A percentile compares a stretch with the other conserved stretches of the same genome.
Conservation (phyloP, 441 rosid species). For the Sinapis alba region DNA sequence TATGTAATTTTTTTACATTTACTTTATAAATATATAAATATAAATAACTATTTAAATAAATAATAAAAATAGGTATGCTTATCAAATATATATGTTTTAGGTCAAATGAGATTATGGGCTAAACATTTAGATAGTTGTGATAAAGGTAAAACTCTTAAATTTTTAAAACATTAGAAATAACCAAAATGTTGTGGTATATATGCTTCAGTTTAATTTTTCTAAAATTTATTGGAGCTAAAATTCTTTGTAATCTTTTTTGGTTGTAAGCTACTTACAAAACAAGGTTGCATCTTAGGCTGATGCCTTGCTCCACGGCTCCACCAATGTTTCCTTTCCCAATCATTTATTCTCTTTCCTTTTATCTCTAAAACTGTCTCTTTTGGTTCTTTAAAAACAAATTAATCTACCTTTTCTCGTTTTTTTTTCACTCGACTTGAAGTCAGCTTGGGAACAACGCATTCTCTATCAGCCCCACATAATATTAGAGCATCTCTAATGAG, state of each 20-base stretch:
- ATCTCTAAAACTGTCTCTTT: background rate
- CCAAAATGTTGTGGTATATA: background rate
- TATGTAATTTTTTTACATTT: too few species aligned
- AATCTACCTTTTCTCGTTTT: background rate
- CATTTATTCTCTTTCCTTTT: background rate
- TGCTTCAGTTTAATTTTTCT: background rate
- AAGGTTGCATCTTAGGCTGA: background rate
- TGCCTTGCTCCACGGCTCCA: background rate
- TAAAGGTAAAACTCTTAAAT: background rate
- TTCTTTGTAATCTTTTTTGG: background rate
- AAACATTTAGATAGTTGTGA: background rate
- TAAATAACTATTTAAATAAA: too few species aligned
- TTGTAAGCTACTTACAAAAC: background rate
- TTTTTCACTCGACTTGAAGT: background rate
- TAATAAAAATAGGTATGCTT: background rate
- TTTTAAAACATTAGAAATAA: background rate
- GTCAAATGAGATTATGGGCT: background rate
- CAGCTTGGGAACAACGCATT: slow-evolving; percentile 18
- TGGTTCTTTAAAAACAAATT: background rate
- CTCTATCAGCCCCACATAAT: slow-evolving; percentile 3
- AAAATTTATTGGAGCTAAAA: too few species aligned
- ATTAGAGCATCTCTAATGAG: too few species aligned
- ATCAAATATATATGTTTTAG: background rate
- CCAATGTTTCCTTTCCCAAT: background rate
- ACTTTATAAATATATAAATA: too few species aligned